phyloP scores from a whole-genome alignment of 75 land plant genomes.

The Selaginella tamariscina region DNA sequence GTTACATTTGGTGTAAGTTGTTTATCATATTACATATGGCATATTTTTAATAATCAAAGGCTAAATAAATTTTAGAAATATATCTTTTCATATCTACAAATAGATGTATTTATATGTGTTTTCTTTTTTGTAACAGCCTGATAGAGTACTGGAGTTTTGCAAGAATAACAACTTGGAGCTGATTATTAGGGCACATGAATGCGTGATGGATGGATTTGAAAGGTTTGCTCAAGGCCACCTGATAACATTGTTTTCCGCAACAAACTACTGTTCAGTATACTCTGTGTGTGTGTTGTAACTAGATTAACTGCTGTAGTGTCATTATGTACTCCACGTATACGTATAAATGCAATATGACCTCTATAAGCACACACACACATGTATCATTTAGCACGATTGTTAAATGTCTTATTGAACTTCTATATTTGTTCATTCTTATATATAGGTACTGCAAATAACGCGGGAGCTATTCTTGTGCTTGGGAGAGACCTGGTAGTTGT shows the following conservation, averaged over 20 bases:
- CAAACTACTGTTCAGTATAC: slow-evolving; percentile 18
- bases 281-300: background rate
- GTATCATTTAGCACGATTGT: too few species aligned
- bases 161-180: slow-evolving; percentile 28
- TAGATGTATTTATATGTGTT: too few species aligned
- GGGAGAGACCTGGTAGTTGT: slow-evolving; percentile 27
- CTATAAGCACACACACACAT: too few species aligned
- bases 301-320: background rate
- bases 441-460: slow-evolving; percentile 42
- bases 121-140: slow-evolving; percentile 28
- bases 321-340: too few species aligned
- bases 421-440: too few species aligned
- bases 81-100: too few species aligned
- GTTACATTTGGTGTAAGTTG: slow-evolving; percentile 32
- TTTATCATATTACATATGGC: too few species aligned
- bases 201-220: slow-evolving; percentile 35
- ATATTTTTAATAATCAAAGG: too few species aligned
- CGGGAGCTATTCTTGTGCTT: slow-evolving; percentile 25
- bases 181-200: slow-evolving; percentile 27
- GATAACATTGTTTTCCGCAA: slow-evolving; percentile 27
- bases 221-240: slow-evolving; percentile 31
- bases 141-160: slow-evolving; percentile 30
- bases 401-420: too few species aligned
- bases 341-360: too few species aligned
- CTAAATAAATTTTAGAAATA: too few species aligned